These are phyloP conservation scores for Solanum infundibuliforme DNA, from an alignment of 257 asterid genomes.

Conservation along the genomic window DNA sequence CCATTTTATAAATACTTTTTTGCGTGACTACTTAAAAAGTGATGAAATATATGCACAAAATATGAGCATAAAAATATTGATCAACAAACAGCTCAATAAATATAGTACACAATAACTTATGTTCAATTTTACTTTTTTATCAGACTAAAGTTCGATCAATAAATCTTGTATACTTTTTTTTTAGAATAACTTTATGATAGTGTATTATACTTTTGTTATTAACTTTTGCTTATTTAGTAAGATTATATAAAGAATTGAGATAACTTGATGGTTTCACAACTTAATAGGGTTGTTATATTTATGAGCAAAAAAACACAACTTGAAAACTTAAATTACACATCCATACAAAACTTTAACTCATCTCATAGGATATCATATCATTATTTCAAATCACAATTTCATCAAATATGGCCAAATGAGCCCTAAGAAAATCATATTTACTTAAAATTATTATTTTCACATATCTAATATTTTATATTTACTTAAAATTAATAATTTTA, in stretches of 20 bases:
- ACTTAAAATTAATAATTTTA: no score
- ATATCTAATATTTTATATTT: not conserved
- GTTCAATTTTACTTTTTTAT: no score
- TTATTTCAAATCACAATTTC: not conserved
- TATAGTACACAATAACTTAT: not conserved
- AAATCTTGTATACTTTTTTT: no score
- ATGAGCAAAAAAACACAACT: not conserved
- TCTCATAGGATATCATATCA: not conserved
- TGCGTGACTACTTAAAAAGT: not conserved
- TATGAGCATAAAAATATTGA: not conserved
- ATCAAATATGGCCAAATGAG: not conserved
- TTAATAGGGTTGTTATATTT: not conserved
- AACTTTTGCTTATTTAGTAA: no score
- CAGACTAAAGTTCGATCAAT: not conserved
- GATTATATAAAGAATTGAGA: not conserved
- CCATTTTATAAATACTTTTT: not conserved
- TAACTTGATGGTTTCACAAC: not conserved
- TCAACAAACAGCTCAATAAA: not conserved
- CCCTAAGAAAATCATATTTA: not conserved
- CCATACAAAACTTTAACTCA: not conserved
- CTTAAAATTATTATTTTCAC: not conserved
- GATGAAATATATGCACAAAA: not conserved
- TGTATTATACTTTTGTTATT: no score
- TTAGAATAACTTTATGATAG: no score
- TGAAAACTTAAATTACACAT: no score